A percentile compares a stretch with the other conserved stretches of the same genome.
Conservation (phyloP, 1,284 basidiomycete genomes). For the Leccinum solheimii region DNA sequence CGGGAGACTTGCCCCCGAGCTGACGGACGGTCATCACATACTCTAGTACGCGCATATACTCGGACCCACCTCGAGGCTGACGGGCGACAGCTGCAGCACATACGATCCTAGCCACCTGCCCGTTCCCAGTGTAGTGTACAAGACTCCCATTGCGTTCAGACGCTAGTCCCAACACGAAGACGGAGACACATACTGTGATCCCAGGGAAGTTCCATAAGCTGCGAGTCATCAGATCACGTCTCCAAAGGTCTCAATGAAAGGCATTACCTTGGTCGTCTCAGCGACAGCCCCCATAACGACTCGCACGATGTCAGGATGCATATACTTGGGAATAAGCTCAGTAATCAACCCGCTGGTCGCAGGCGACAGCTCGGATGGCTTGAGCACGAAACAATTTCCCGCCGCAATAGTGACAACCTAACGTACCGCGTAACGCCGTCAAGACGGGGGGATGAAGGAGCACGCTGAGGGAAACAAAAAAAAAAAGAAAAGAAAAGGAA, state of each 20-base stretch:
- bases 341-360: conserved; percentile 67
- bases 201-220: conserved; percentile 82
- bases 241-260: neutral
- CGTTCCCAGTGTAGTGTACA: conserved; percentile 53
- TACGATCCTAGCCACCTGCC: conserved; percentile 78
- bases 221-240: neutral
- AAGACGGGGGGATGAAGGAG: neutral
- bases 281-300: conserved; percentile 78
- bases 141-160: conserved; percentile 39
- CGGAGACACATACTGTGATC: conserved; percentile 68
- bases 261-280: conserved; percentile 68
- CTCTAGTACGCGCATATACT: neutral
- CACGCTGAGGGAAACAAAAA: too few relatives aligned
- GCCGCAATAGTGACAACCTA: conserved; percentile 76
- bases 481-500: too few relatives aligned
- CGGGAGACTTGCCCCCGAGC: conserved; percentile 73
- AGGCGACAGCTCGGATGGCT: conserved; percentile 81
- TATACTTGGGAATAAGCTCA: conserved; percentile 77
- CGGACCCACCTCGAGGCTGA: conserved; percentile 67
- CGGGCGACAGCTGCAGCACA: conserved; percentile 84
- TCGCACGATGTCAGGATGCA: conserved; percentile 71
- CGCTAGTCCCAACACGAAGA: neutral
- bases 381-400: conserved; percentile 73
- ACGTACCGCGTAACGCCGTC: neutral
- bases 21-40: conserved; percentile 11